Evolutionary conservation across 1,284 basidiomycete genomes (phyloP), one percentile per base, ranked within the genome.

Genomic region (Cutaneotrichosporon curvatum): DNA sequence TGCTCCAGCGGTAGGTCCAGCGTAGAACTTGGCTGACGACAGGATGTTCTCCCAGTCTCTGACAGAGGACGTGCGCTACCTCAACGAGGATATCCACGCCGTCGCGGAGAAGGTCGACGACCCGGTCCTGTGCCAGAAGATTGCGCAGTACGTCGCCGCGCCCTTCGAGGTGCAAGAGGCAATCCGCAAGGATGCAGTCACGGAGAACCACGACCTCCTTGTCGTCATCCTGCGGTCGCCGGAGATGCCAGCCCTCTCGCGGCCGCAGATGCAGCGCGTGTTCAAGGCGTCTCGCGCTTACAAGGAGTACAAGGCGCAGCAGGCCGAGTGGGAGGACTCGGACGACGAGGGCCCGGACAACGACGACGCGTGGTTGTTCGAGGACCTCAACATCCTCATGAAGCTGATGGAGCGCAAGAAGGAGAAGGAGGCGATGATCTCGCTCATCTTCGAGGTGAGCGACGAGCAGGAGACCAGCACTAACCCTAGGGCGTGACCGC

Each of bases 1-100:
- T 99, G 22, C 75, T 95, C 14, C 92, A 96, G 67, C 40, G 25
- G 43, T 48, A 28, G 40, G 40, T 20, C 31, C 8, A 15, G 14
- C n/a, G n/a, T n/a, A n/a, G n/a, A n/a, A n/a, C n/a, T n/a, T n/a
- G n/a, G 25, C 40, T 47, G 25, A 47, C 22, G 9, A 9, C 57
- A 89, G 88, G 47, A 96, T 98, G 90, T 96, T 96, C 71, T 89
- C 88, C 0, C 85, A 85, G 50, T 89, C 86, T 0, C 72, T 98
- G 37, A 80, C 83, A 15, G 94, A 97, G 66, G 94, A 97, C 66
- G 85, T 88, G 32, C 83, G 81, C 50, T 79, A 80, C 4, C 73
- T 98, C 16, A 80, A 84, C 64, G 87, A 86, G 47, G 87, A 97
- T 52, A 88, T 94, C 42, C 81, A 84, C 48, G 79, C 82, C 18